Evolutionary conservation across 1,139 yeast genomes (phyloP), one percentile per base, ranked within the genome.

Genomic region (Blastobotrys capitulatus): DNA sequence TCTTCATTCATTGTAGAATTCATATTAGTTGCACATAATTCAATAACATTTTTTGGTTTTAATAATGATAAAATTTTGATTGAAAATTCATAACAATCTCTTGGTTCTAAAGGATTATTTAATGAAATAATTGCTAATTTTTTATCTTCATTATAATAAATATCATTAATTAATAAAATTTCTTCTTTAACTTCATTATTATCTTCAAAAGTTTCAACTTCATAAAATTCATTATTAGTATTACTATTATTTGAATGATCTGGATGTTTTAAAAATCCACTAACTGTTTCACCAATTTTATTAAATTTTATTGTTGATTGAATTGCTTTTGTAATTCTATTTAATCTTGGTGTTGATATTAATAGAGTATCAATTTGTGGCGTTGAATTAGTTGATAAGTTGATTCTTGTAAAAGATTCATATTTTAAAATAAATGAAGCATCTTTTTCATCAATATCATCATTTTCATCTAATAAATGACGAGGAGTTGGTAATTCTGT

Each of bases 401-500:
- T 27, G 13, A 35, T n/a, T 12, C 50, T 52, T 8, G 60, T 51
- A 59, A 57, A 58, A n/a, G 58, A 50, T 22, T 50, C 44, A 38
- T 47, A 52, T 31, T 47, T 47, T 22, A 51, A 48, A n/a, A 55
- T 38, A 49, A 48, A 50, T 15, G 44, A 46, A 13, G 53, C 56
- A 20, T 52, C 64, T 32, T 57, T 57, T 29, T 62, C 69, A 22
- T 66, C 71, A 37, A 75, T 76, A 38, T 75, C 79, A 32, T 68
- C 70, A 38, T 64, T 59, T 42, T 77, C 80, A 53, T 66, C 67
- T 37, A 79, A 65, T 18, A 73, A 60, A 61, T 81, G 83, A 51
- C 86, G 75, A 12, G 83, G 79, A 26, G 74, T 68, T 44, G 74
- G 78, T 36, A 65, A 61, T 49, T 78, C 83, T 15, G 71, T 68